Base-by-base conservation (phyloP, 2,329 filamentous ascomycete genomes). In the Talaromyces sp. region DNA sequence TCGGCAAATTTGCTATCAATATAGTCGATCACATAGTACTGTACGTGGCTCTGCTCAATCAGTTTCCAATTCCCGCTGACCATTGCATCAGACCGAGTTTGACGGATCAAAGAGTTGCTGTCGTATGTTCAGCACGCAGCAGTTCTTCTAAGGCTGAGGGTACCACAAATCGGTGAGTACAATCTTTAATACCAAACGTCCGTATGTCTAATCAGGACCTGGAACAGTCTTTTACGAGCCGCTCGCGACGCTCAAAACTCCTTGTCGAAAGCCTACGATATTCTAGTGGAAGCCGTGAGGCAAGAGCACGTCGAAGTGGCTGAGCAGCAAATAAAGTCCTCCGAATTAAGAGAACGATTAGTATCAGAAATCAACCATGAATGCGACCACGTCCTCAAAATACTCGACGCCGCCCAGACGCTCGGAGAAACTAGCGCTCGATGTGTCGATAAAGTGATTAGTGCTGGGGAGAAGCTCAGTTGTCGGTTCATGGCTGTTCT, bases 111-210 rank as follows among this genome's bases (percentile, higher is more conserved):
- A 89, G 89, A 77, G 88, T 97, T 69, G 93, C 93, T 64, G 90
- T 99, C 65, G 94, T 99, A 65, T 99, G 95, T 81, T 99, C 95
- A 67, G 95, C 95, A 49, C 86, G 95, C 76, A 97, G 93, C 80
- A 95, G 91, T 66, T 93, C 92, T 68, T 96, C 94, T 76, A 99
- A 99, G 82, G 87, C 89, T 63, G 92, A 96, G 72, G 95, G 95
- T 67, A 99, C 95, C 66, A 99, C 95, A 43, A 98, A 96, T 80
- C 87, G 93, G 90, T 93, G 81, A 86, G 89, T 85, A 76, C 47
- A 31, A 10, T 35, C 14, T 35, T 1, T 8, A 1, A 11, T 11
- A 22, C 5, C 9, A 5, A 31, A 37, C 1, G 24, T 19, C 57
- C 37, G 10, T 16, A 57, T 19, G 8, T 24, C 59, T 62, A 24